A percentile compares a stretch with the other conserved stretches of the same genome.
Conservation (phyloP, 202 grass and related monocot species). For the Carex arenaria region DNA sequence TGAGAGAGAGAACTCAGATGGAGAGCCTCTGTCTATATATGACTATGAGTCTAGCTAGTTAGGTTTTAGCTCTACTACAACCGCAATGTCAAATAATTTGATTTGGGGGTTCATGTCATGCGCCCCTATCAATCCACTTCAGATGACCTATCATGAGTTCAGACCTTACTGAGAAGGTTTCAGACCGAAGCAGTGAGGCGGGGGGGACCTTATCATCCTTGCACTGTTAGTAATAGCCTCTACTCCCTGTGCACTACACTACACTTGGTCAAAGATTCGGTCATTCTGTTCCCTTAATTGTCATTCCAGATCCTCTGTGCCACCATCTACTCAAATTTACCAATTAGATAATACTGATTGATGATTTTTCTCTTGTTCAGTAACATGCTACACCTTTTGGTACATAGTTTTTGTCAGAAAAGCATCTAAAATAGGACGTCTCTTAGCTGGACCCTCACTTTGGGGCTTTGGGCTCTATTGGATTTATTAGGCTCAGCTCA, state of each 20-base stretch:
- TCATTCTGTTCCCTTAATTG: conserved; percentile 13
- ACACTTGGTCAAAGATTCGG: conserved; percentile 33
- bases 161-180: conserved; percentile 10
- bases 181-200: neutral
- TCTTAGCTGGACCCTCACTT: conserved; percentile 11
- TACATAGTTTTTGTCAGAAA: neutral
- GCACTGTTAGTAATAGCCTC: neutral
- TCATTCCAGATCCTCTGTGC: neutral
- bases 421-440: neutral
- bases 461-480: conserved; percentile 7
- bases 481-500: neutral
- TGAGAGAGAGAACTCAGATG: neutral
- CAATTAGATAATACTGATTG: no score
- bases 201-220: neutral
- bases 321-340: no score
- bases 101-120: neutral
- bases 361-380: no score
- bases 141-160: conserved; percentile 27
- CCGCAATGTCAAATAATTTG: neutral
- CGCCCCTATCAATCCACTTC: conserved; percentile 13
- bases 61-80: neutral
- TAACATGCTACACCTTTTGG: neutral
- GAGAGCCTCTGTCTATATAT: neutral
- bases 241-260: neutral
- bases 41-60: neutral